A percentile compares a stretch with the other conserved stretches of the same genome.
phyloP scores from a whole-genome alignment of 2,329 filamentous ascomycete genomes.

The Coniochaeta ligniaria region DNA sequence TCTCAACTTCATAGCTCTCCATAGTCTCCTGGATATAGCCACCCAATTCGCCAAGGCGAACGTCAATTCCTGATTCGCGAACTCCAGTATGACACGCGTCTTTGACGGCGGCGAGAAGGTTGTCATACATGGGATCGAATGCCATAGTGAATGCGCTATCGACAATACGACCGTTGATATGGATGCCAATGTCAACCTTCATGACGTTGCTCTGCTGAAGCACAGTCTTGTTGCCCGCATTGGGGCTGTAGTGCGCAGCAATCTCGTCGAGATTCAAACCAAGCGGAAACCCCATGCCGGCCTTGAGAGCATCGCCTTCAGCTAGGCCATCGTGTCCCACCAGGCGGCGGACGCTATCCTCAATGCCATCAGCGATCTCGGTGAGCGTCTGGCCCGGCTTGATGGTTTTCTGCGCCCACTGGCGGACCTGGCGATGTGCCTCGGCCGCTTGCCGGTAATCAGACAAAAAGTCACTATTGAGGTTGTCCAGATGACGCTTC shows the following conservation, averaged over 20 bases:
- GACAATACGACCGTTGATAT: slow-evolving; percentile 66
- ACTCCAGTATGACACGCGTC: slow-evolving; percentile 74
- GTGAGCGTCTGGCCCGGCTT: slow-evolving; percentile 75
- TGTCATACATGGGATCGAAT: slow-evolving; percentile 63
- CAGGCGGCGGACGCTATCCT: slow-evolving; percentile 70
- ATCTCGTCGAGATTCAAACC: slow-evolving; percentile 80
- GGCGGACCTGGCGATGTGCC: slow-evolving; percentile 79
- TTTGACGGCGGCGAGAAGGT: slow-evolving; percentile 59
- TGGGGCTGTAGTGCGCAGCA: slow-evolving; percentile 81
- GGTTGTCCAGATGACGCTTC: slow-evolving; percentile 73
- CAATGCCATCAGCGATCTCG: slow-evolving; percentile 81
- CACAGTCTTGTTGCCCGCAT: slow-evolving; percentile 70
- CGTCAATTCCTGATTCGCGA: slow-evolving; percentile 69
- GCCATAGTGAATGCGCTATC: slow-evolving; percentile 68
- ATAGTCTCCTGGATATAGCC: slow-evolving; percentile 67
- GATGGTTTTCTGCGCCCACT: slow-evolving; percentile 74
- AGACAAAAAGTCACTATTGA: slow-evolving; percentile 71
- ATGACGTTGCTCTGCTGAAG: slow-evolving; percentile 63
- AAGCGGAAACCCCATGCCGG: slow-evolving; percentile 81
- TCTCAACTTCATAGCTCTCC: slow-evolving; percentile 70
- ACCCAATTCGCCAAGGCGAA: slow-evolving; percentile 66
- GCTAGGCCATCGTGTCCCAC: slow-evolving; percentile 70
- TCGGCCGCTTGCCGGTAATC: slow-evolving; percentile 84
- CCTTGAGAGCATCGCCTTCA: slow-evolving; percentile 70
- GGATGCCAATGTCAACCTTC: slow-evolving; percentile 72